A percentile compares a stretch with the other conserved stretches of the same genome.
phyloP scores from a whole-genome alignment of 495 filamentous ascomycete genomes.

The Trichocladium uniseriatum region DNA sequence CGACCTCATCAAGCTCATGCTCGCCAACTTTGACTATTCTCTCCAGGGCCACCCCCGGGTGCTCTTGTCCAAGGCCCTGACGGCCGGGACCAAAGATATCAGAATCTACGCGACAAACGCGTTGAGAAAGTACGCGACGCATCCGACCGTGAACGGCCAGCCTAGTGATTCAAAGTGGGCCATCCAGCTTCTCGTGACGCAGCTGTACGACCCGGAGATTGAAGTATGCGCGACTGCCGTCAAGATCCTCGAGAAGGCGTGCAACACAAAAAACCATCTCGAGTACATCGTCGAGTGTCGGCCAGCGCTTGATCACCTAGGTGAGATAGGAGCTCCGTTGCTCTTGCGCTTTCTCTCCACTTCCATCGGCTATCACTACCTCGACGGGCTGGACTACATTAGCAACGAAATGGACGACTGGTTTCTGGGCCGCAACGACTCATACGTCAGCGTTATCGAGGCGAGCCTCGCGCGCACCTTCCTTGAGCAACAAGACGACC shows the following conservation, averaged over 20 bases:
- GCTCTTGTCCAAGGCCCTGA: slow-evolving; percentile 84
- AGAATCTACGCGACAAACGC: slow-evolving; percentile 78
- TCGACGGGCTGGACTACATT: slow-evolving; percentile 95
- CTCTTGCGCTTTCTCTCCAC: slow-evolving; percentile 90
- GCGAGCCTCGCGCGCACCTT: slow-evolving; percentile 89
- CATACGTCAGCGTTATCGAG: slow-evolving; percentile 89
- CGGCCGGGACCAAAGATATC: slow-evolving; percentile 82
- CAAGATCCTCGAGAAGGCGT: slow-evolving; percentile 94
- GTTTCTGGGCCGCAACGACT: slow-evolving; percentile 92
- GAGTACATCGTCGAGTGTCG: slow-evolving; percentile 95
- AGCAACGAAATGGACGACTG: slow-evolving; percentile 99
- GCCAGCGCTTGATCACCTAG: slow-evolving; percentile 90
- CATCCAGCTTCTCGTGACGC: slow-evolving; percentile 88
- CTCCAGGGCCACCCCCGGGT: slow-evolving; percentile 80
- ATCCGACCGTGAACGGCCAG: slow-evolving; percentile 28
- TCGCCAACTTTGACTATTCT: slow-evolving; percentile 86
- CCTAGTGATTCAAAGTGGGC: slow-evolving; percentile 73
- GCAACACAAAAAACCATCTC: slow-evolving; percentile 77
- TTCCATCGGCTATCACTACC: slow-evolving; percentile 91
- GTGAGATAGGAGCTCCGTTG: slow-evolving; percentile 91
- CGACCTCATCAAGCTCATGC: slow-evolving; percentile 76
- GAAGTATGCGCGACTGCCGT: slow-evolving; percentile 93
- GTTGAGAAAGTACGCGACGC: slow-evolving; percentile 70
- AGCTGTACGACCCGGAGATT: slow-evolving; percentile 93
- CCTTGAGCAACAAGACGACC: slow-evolving; percentile 51